Base-by-base conservation (phyloP, 1,284 basidiomycete species). In the Crucibulum cyathiforme region DNA sequence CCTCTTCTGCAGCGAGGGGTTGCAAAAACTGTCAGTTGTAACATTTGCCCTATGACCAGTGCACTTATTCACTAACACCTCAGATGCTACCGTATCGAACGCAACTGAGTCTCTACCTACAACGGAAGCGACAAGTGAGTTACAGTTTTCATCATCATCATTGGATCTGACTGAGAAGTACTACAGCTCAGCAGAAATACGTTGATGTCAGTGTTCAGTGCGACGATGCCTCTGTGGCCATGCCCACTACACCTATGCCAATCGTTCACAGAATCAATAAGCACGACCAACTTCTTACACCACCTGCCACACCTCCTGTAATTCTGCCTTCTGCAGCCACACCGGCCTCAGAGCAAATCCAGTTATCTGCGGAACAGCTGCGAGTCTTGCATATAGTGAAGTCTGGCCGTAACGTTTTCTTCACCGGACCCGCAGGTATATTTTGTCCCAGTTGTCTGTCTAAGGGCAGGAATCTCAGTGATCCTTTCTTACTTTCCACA, bases 351-450 rank as follows among this genome's bases (percentile, higher is more conserved):
- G 17, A 43, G 39, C 49, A 55, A 8, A 56, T 69, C 19, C 17
- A 57, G 43, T 57, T 77, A 17, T 75, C 75, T 13, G 47, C 49
- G 3, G 77, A 78, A 54, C 78, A 79, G 58, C 59, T 59, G 24
- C 38, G 57, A 2, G 72, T 79, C 24, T 54, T 80, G 10, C 59
- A 66, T 8, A 56, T 68, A 17, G 73, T 77, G 9, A 63, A 69
- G 50, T 54, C 52, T 2, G 73, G 75, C 0, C 51, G 67, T 51
- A 79, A 72, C 47, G 73, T 79, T 17, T 95, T 95, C 75, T 94
- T 94, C 76, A 94, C 92, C 0, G 93, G 93, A 9, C 87, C 88
- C 62, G 93, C 90, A 50, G 90, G 90, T 90, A 65, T 63, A 75
- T 70, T 50, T 41, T 19, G 24, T 24, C 12, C 39, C 17, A 43